phyloP scores from a whole-genome alignment of 352 stramenopile genomes.

The Globisporangium mamillatum region DNA sequence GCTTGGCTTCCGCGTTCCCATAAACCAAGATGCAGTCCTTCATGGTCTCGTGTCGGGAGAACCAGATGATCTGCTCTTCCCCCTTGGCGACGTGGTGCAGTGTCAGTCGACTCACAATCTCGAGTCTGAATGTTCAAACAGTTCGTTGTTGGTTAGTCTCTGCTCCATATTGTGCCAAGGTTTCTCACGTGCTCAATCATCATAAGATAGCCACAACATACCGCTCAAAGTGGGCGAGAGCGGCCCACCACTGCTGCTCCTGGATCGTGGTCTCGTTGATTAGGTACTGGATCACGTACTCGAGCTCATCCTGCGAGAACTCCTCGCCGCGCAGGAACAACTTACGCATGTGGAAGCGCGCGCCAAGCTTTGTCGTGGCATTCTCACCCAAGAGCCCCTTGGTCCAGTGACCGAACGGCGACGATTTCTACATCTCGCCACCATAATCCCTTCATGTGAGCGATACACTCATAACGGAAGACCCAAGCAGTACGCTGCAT shows the following conservation, averaged over 20 bases:
- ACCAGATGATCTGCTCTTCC: not conserved
- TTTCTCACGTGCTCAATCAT: too few relatives aligned
- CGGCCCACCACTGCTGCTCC: not conserved
- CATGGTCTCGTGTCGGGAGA: not conserved
- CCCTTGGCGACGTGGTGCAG: not conserved
- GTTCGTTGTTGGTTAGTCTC: not conserved
- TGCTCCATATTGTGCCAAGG: not conserved
- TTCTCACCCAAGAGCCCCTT: not conserved
- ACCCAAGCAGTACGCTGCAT: not conserved
- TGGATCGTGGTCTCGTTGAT: not conserved
- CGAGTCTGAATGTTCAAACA: not conserved
- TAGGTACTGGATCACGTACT: not conserved
- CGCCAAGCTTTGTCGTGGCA: not conserved
- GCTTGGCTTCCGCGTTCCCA: not conserved
- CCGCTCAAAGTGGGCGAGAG: not conserved
- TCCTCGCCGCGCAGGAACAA: not conserved
- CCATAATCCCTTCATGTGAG: not conserved
- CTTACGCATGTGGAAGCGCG: not conserved
- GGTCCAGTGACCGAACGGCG: not conserved
- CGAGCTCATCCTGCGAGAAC: not conserved
- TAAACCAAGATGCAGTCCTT: not conserved
- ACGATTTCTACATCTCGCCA: not conserved
- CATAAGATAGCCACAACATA: not conserved
- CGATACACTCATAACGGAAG: not conserved
- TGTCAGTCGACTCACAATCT: not conserved